Conservation (phyloP, 768 basidiomycete genomes). For the Xerocomellus amylosporus region DNA sequence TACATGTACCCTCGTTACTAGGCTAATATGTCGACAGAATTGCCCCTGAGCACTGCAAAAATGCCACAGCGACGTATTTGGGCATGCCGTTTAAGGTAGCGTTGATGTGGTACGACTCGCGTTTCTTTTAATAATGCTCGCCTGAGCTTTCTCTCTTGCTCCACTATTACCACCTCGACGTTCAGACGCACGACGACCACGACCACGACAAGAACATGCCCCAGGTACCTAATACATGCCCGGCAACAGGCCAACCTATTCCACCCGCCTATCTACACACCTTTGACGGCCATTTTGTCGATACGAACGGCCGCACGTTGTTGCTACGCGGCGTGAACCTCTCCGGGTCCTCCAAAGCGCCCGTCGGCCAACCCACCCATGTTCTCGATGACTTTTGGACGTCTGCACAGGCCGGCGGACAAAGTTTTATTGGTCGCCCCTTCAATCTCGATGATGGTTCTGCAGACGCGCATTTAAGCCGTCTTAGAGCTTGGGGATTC, state of each 20-base stretch:
- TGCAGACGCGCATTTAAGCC: slow-evolving; percentile 79
- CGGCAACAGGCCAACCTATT: slow-evolving; percentile 13
- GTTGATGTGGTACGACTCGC: slow-evolving; percentile 21
- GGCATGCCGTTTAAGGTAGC: slow-evolving; percentile 10
- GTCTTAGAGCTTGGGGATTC: slow-evolving; percentile 93
- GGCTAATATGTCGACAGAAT: slow-evolving; percentile 1
- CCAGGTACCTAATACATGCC: slow-evolving; percentile 17
- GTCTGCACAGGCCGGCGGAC: slow-evolving; percentile 62
- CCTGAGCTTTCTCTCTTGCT: not conserved
- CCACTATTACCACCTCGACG: not conserved
- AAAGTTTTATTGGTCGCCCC: slow-evolving; percentile 73
- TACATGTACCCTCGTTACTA: not conserved
- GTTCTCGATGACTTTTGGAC: slow-evolving; percentile 80
- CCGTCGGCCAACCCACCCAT: slow-evolving; percentile 65
- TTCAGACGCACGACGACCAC: not conserved
- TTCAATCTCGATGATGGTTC: slow-evolving; percentile 82
- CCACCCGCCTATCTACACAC: slow-evolving; percentile 56
- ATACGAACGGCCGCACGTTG: slow-evolving; percentile 69
- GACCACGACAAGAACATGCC: slow-evolving; percentile 20
- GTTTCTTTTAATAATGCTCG: not conserved
- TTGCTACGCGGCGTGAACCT: slow-evolving; percentile 95
- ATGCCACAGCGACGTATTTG: not conserved
- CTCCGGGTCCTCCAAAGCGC: slow-evolving; percentile 85
- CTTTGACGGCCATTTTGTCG: slow-evolving; percentile 65
- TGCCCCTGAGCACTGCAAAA: slow-evolving; percentile 2